Evolutionary conservation across 2,329 filamentous ascomycete genomes (phyloP).

Genomic region (Fusarium beomiforme): DNA sequence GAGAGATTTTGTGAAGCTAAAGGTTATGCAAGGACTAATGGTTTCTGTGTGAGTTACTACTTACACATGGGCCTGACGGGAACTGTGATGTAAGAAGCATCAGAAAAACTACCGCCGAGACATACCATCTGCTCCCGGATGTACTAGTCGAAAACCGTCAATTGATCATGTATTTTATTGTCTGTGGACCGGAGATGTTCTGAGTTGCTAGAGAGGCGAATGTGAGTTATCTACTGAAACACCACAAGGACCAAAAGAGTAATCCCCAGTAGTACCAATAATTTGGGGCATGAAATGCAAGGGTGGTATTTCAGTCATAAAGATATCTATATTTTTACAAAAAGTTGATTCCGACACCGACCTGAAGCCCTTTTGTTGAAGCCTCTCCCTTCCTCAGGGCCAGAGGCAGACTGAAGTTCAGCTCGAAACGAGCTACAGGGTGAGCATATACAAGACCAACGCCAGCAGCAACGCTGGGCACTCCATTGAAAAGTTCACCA

Average conservation of each 20-base stretch:
- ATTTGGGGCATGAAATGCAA: slow-evolving; percentile 9
- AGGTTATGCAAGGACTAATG: background rate
- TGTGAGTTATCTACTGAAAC: background rate
- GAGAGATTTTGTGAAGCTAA: background rate
- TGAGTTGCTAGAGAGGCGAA: background rate
- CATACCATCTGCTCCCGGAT: background rate
- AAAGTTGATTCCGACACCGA: slow-evolving; percentile 97
- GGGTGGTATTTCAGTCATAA: slow-evolving; percentile 24
- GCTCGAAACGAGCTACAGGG: slow-evolving; percentile 89
- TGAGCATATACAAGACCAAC: slow-evolving; percentile 95
- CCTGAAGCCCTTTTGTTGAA: slow-evolving; percentile 87
- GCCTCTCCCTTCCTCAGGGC: slow-evolving; percentile 85
- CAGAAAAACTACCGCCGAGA: background rate
- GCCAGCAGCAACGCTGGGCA: slow-evolving; percentile 88
- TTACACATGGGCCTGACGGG: no score
- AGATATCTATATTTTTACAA: slow-evolving; percentile 64
- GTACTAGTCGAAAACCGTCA: no score
- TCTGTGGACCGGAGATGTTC: background rate
- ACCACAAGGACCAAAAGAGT: background rate
- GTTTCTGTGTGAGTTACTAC: background rate
- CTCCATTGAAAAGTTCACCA: slow-evolving; percentile 74
- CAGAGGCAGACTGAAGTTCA: slow-evolving; percentile 93
- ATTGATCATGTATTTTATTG: background rate
- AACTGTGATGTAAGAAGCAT: no score
- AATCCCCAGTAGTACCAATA: background rate